phyloP scores from a whole-genome alignment of 495 filamentous ascomycete species.

The Penicillium psychrofluorescens region DNA sequence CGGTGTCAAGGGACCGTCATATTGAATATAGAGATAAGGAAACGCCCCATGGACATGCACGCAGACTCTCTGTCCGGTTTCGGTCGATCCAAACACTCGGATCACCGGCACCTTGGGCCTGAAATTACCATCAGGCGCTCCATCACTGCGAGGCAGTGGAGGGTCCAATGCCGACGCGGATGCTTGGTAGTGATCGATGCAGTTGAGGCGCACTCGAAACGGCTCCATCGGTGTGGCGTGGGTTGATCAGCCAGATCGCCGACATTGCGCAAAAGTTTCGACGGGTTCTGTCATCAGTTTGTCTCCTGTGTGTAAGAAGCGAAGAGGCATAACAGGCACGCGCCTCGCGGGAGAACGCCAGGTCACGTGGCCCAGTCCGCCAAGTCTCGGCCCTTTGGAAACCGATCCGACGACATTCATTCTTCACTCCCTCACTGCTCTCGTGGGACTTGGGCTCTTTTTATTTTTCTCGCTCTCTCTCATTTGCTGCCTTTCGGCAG shows the following conservation, averaged over 20 bases:
- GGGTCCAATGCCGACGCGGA: conserved; percentile 77
- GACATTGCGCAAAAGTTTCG: conserved; percentile 15
- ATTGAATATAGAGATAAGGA: conserved; percentile 89
- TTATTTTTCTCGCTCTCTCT: background rate
- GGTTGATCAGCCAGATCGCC: conserved; percentile 18
- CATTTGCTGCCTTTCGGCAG: background rate
- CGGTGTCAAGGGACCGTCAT: conserved; percentile 59
- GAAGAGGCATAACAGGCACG: conserved; percentile 8
- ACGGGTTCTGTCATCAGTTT: conserved; percentile 2
- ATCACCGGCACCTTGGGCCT: conserved; percentile 77
- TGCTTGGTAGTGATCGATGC: conserved; percentile 87
- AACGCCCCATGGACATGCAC: conserved; percentile 94
- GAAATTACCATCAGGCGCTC: conserved; percentile 41
- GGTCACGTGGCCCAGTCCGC: conserved; percentile 21
- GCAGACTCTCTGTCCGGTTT: conserved; percentile 93
- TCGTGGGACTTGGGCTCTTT: background rate
- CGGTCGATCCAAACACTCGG: conserved; percentile 86
- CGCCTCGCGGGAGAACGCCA: conserved; percentile 22
- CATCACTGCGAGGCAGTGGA: conserved; percentile 51
- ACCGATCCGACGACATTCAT: too few species aligned
- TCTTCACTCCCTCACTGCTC: too few species aligned
- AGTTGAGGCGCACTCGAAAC: conserved; percentile 86
- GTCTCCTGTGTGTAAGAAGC: background rate
- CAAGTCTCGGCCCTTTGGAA: background rate
- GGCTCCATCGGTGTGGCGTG: conserved; percentile 44